phyloP scores from a whole-genome alignment of 306 rosid species.

The Vigna unguiculata region DNA sequence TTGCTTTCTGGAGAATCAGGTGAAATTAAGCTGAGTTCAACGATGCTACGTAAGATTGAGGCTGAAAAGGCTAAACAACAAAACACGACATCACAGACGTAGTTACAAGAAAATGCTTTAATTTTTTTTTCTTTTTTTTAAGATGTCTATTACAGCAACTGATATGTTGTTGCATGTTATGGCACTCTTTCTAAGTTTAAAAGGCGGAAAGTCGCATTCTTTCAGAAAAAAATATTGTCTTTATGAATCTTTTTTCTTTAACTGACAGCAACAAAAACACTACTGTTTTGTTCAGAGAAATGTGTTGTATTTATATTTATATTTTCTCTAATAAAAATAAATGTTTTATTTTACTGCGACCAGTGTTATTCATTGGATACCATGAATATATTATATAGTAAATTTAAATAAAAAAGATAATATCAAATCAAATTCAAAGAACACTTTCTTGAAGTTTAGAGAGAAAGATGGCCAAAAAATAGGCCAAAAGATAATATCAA shows the following conservation, averaged over 20 bases:
- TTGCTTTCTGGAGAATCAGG: conserved; percentile 69
- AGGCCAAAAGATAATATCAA: no score
- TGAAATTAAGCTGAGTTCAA: conserved; percentile 80
- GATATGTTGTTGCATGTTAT: conserved; percentile 10
- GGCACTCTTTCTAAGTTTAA: conserved; percentile 4
- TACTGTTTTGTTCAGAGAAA: neutral
- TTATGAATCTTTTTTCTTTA: neutral
- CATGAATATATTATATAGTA: neutral
- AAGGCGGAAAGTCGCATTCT: neutral
- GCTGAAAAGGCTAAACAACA: conserved; percentile 64
- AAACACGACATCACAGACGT: conserved; percentile 24
- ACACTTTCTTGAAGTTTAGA: neutral
- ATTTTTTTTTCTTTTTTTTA: neutral
- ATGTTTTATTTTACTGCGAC: neutral
- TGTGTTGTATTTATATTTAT: neutral
- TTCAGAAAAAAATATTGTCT: conserved; percentile 7
- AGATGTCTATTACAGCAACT: conserved; percentile 11
- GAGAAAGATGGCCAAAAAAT: neutral
- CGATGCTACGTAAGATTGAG: conserved; percentile 75
- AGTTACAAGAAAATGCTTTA: conserved; percentile 24
- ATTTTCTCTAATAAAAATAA: neutral
- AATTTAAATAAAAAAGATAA: neutral
- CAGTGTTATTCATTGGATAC: neutral
- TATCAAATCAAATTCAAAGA: neutral
- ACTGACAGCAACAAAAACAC: neutral